These are phyloP conservation scores for Chaetomidium leptoderma DNA, from an alignment of 495 filamentous ascomycete species.

Conservation along the genomic window DNA sequence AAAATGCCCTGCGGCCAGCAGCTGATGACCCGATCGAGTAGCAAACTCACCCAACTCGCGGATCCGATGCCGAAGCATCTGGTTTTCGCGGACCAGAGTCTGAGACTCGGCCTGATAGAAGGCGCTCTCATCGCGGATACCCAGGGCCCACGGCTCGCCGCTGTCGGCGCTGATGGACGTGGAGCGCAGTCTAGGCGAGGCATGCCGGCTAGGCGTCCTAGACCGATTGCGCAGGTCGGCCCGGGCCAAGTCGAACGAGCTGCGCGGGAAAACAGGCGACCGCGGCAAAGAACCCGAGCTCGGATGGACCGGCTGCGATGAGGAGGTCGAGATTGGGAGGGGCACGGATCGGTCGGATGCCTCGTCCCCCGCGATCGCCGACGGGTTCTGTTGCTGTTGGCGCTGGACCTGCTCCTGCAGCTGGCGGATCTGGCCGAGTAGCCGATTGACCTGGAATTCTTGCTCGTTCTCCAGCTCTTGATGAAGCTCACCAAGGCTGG, in stretches of 20 bases:
- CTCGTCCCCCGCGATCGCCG: conserved; percentile 58
- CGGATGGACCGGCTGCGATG: conserved; percentile 29
- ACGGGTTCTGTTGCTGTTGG: conserved; percentile 39
- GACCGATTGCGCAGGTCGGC: conserved; percentile 51
- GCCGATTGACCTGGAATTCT: conserved; percentile 91
- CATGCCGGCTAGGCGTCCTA: conserved; percentile 53
- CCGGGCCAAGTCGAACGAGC: conserved; percentile 54
- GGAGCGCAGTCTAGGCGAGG: conserved; percentile 52
- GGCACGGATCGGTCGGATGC: conserved; percentile 58
- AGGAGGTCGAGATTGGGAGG: conserved; percentile 29
- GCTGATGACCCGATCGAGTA: not conserved
- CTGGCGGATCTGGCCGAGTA: conserved; percentile 82
- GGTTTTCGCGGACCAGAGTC: conserved; percentile 83
- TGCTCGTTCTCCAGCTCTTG: conserved; percentile 94
- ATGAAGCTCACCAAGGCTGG: conserved; percentile 89
- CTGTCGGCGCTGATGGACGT: conserved; percentile 52
- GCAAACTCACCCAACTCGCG: conserved; percentile 66
- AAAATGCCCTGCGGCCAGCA: not conserved
- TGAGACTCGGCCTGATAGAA: conserved; percentile 92
- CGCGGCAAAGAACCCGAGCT: conserved; percentile 41
- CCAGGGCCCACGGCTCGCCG: conserved; percentile 41
- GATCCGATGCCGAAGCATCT: conserved; percentile 82
- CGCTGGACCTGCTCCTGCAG: conserved; percentile 78
- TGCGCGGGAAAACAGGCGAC: conserved; percentile 52
- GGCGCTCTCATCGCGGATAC: conserved; percentile 68